Conservation (phyloP, 768 basidiomycete species). For the Strobilomyces confusus region DNA sequence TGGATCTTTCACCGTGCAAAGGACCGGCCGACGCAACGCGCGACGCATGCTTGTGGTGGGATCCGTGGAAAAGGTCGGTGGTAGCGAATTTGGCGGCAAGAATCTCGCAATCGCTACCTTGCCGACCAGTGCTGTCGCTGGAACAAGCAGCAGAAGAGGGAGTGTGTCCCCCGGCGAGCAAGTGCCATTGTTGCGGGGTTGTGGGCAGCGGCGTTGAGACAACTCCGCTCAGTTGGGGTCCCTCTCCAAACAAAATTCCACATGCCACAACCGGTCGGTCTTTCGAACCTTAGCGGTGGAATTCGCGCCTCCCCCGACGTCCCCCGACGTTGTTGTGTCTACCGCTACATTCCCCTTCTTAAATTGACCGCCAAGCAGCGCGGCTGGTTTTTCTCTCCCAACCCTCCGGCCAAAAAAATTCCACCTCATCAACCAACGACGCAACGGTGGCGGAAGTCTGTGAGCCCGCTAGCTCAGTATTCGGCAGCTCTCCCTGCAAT, state of each 20-base stretch:
- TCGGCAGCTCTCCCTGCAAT: no score
- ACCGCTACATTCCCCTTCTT: no score
- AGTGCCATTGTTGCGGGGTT: background rate
- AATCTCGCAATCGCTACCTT: constrained; percentile 3
- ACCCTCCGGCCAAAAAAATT: background rate
- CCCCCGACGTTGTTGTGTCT: no score
- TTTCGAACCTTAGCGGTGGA: constrained; percentile 4
- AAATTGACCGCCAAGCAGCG: no score
- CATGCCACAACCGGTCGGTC: background rate
- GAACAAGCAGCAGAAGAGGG: background rate
- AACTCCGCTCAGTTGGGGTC: constrained; percentile 17
- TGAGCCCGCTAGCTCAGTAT: no score
- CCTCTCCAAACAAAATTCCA: no score
- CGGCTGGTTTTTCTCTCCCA: no score
- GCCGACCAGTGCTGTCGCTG: background rate
- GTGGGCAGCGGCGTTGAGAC: background rate
- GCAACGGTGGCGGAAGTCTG: no score
- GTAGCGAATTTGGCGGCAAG: constrained; percentile 2
- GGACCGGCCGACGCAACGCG: background rate
- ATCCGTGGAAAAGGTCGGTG: background rate
- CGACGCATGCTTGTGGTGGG: constrained; percentile 1
- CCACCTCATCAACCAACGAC: background rate
- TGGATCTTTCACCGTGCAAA: background rate
- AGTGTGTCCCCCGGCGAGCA: background rate
- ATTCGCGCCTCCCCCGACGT: background rate